Evolutionary conservation across 352 stramenopile genomes (phyloP).

Genomic region (Globisporangium recalcitrans): DNA sequence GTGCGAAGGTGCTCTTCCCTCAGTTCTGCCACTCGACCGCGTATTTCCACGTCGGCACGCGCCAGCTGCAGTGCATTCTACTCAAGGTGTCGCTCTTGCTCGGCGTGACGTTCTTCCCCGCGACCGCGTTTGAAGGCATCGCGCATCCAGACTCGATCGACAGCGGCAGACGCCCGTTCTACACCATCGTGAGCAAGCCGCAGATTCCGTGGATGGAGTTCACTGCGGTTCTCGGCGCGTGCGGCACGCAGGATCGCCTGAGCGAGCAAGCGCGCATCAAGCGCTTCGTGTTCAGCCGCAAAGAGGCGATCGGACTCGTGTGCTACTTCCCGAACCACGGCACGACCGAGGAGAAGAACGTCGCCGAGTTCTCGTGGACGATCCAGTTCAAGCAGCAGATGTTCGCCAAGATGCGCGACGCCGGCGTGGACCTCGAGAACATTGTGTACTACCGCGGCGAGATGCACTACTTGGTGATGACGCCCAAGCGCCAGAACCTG

Average conservation of each 20-base stretch:
- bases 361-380: constrained; percentile 81
- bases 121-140: constrained; percentile 57
- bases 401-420: constrained; percentile 71
- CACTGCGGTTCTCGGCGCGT: constrained; percentile 59
- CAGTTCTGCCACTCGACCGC: constrained; percentile 78
- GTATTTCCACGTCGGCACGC: constrained; percentile 83
- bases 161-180: constrained; percentile 58
- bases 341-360: constrained; percentile 69
- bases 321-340: constrained; percentile 77
- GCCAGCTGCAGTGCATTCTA: constrained; percentile 80
- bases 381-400: constrained; percentile 84
- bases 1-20: constrained; percentile 79
- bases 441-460: constrained; percentile 84
- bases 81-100: constrained; percentile 77
- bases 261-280: constrained; percentile 60
- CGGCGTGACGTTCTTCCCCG: constrained; percentile 60
- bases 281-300: constrained; percentile 75
- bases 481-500: constrained; percentile 69
- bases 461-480: constrained; percentile 87
- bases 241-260: constrained; percentile 65
- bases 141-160: constrained; percentile 45
- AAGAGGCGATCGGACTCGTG: constrained; percentile 75
- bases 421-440: constrained; percentile 76
- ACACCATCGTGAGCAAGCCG: constrained; percentile 63
- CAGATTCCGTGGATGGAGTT: constrained; percentile 80